These are phyloP conservation scores for Fraxinus floribunda DNA, from an alignment of 305 asterid genomes.

Conservation along the genomic window DNA sequence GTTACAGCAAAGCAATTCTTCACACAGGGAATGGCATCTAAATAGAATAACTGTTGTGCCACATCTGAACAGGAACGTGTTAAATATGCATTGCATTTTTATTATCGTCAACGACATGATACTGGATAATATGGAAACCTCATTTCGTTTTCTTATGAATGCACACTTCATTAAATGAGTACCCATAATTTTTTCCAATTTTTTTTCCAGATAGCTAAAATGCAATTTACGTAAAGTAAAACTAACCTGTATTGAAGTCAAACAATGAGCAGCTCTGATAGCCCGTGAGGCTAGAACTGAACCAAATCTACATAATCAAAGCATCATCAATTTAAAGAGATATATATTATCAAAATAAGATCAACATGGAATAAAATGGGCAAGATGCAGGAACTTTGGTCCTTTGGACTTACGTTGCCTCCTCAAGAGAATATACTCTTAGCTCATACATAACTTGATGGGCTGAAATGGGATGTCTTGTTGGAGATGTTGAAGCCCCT, in stretches of 20 bases:
- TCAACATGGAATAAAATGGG: slow-evolving; percentile 8
- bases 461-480: slow-evolving; percentile 87
- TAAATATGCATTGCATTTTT: background rate
- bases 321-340: slow-evolving; percentile 20
- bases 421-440: slow-evolving; percentile 93
- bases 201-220: background rate
- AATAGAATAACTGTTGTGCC: background rate
- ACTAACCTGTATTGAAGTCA: slow-evolving; percentile 95
- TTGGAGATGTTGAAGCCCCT: slow-evolving; percentile 86
- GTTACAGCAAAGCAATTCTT: background rate
- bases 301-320: slow-evolving; percentile 66
- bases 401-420: slow-evolving; percentile 67
- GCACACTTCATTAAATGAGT: background rate
- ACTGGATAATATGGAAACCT: background rate
- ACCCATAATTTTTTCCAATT: background rate
- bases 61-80: background rate
- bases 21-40: background rate
- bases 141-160: background rate
- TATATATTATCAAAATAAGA: slow-evolving; percentile 1
- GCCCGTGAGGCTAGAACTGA: slow-evolving; percentile 78
- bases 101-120: background rate
- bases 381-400: slow-evolving; percentile 10
- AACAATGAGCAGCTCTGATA: slow-evolving; percentile 97
- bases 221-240: slow-evolving; percentile 6
- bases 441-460: slow-evolving; percentile 92